Evolutionary conservation across 352 stramenopile species (phyloP).

Genomic region (Globisporangium lucens): DNA sequence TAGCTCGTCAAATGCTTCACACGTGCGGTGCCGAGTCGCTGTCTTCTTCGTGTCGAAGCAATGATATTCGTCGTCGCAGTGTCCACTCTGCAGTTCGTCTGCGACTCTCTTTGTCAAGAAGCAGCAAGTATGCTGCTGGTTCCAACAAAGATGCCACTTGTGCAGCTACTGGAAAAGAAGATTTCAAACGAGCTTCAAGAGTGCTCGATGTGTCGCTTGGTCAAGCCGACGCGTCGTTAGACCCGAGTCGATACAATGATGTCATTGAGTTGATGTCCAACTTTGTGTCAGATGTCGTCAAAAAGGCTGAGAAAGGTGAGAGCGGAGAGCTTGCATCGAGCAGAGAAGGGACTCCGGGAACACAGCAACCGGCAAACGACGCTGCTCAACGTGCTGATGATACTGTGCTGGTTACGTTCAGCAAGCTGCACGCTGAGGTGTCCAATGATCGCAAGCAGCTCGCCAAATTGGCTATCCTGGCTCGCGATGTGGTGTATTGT

Average conservation of each 20-base stretch:
- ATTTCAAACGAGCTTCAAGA: background rate
- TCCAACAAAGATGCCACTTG: background rate
- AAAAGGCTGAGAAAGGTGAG: background rate
- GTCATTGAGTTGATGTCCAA: conserved; percentile 12
- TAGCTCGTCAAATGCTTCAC: conserved; percentile 35
- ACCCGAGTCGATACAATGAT: conserved; percentile 7
- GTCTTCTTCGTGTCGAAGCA: conserved; percentile 15
- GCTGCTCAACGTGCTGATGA: background rate
- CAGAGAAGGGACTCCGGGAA: background rate
- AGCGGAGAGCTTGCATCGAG: background rate
- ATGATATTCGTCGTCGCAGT: conserved; percentile 43
- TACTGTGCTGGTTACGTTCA: conserved; percentile 32
- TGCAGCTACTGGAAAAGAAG: background rate
- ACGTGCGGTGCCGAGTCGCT: conserved; percentile 32
- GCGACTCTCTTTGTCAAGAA: conserved; percentile 13
- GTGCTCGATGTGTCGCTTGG: conserved; percentile 19
- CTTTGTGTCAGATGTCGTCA: conserved; percentile 14
- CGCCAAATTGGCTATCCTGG: conserved; percentile 1
- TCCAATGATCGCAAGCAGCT: conserved; percentile 5
- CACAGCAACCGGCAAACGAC: background rate
- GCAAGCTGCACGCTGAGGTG: conserved; percentile 26
- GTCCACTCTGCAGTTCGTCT: conserved; percentile 65
- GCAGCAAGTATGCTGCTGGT: background rate
- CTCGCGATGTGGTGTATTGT: conserved; percentile 12
- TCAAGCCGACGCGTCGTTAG: conserved; percentile 12